phyloP scores from a whole-genome alignment of 106 monocot genomes.

The Allium fistulosum region DNA sequence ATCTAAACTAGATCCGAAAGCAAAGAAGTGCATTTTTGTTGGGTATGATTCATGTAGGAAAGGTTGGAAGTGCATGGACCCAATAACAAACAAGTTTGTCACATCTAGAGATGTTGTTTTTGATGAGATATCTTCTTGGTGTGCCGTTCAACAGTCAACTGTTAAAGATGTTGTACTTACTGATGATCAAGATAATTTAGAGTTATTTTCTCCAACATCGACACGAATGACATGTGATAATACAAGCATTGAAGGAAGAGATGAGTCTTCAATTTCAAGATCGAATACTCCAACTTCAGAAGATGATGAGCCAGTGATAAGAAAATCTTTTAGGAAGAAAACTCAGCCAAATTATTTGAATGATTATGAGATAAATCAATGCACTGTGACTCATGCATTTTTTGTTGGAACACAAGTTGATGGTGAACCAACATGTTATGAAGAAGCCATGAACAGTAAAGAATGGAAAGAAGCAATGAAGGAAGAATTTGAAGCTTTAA shows the following conservation, averaged over 20 bases:
- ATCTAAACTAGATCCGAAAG: too few species aligned
- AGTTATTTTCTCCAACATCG: not conserved
- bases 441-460: conserved; percentile 1
- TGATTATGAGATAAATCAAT: not conserved
- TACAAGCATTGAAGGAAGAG: not conserved
- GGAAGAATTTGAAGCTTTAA: conserved; percentile 6
- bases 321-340: not conserved
- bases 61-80: conserved; percentile 15
- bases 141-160: not conserved
- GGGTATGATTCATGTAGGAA: too few species aligned
- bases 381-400: conserved; percentile 2
- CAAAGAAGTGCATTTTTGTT: too few species aligned
- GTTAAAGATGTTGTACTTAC: not conserved
- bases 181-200: not conserved
- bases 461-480: conserved; percentile 13
- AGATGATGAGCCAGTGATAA: not conserved
- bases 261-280: conserved; percentile 5
- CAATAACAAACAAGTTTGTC: conserved; percentile 3
- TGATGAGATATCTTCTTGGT: conserved; percentile 3
- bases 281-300: too few species aligned
- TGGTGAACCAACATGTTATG: conserved; percentile 3
- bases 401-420: not conserved
- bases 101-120: conserved; percentile 9
- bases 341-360: conserved; percentile 2
- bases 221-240: not conserved